These are phyloP conservation scores for Basidiobolus meristosporus DNA, from an alignment of 371 early-diverging fungal genomes.

Conservation along the genomic window DNA sequence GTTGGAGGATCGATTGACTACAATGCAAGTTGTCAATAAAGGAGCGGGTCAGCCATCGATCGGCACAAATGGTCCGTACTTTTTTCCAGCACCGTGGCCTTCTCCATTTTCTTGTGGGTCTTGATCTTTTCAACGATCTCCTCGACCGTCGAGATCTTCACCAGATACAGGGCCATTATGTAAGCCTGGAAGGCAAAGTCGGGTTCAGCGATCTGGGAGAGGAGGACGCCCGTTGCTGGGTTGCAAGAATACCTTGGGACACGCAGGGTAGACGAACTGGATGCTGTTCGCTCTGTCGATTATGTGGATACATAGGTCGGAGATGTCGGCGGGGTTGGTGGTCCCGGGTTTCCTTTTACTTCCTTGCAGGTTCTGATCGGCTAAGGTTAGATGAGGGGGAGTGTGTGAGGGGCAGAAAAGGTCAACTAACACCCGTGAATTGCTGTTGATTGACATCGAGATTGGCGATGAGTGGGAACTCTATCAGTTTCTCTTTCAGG, in stretches of 20 bases:
- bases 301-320: conserved; percentile 13
- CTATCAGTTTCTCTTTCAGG: too few species aligned
- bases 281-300: conserved; percentile 14
- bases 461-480: too few species aligned
- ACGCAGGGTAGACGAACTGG: conserved; percentile 33
- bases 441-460: too few species aligned
- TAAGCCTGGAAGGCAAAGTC: conserved; percentile 10
- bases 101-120: conserved; percentile 12
- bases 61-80: conserved; percentile 19
- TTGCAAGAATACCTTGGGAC: conserved; percentile 13
- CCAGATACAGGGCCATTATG: conserved; percentile 18
- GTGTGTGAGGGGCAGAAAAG: too few species aligned
- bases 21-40: conserved; percentile 6
- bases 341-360: conserved; percentile 37
- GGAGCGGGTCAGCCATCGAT: not conserved
- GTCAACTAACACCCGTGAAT: too few species aligned
- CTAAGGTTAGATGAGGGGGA: not conserved
- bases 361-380: conserved; percentile 23
- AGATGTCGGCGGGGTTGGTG: conserved; percentile 33
- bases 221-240: not conserved
- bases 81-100: conserved; percentile 18
- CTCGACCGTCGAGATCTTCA: conserved; percentile 16
- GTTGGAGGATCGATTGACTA: conserved; percentile 12
- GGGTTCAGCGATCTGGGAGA: not conserved
- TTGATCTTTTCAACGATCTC: conserved; percentile 19